Conservation (phyloP, 495 filamentous ascomycete species). For the Xylaria flabelliformis region DNA sequence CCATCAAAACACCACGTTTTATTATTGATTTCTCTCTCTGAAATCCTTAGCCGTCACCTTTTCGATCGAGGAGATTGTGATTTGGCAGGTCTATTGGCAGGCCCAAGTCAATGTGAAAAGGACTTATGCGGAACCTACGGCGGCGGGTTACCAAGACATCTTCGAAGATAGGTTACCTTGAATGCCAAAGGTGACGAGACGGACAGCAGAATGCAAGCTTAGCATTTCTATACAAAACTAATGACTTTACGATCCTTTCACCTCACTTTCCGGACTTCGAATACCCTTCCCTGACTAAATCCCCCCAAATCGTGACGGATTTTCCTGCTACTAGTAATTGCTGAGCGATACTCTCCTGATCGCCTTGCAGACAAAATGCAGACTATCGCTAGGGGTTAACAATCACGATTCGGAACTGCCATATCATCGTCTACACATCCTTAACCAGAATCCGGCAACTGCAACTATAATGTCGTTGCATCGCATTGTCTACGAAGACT, state of each 20-base stretch:
- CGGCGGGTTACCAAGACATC: neutral
- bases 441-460: neutral
- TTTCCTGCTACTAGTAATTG: neutral
- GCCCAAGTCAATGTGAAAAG: neutral
- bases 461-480: neutral
- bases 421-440: neutral
- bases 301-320: neutral
- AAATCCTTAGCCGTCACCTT: neutral
- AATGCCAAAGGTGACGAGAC: neutral
- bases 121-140: neutral
- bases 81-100: neutral
- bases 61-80: neutral
- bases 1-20: neutral
- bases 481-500: neutral
- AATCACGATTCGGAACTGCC: neutral
- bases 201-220: neutral
- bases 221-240: neutral
- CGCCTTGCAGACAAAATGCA: neutral
- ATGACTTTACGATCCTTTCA: conserved; percentile 11
- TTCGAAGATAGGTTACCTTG: neutral
- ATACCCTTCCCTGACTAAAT: neutral
- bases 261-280: neutral
- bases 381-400: neutral
- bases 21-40: neutral
- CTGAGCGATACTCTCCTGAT: neutral